Evolutionary conservation across 73 alveolate genomes (phyloP).

Genomic region (Paramecium bursaria): DNA sequence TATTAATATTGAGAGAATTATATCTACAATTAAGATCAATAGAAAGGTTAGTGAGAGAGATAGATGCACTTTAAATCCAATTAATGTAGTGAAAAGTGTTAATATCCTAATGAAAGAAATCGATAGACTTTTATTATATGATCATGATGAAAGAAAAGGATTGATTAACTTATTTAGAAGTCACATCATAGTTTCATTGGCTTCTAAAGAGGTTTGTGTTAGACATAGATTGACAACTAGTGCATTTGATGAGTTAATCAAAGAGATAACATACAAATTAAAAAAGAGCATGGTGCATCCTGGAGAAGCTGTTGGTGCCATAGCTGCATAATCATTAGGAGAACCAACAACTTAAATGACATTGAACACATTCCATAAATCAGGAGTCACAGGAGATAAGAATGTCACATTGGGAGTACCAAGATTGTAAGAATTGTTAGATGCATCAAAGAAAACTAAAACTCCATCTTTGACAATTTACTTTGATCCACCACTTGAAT

Average conservation of each 20-base stretch:
- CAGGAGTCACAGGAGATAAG: constrained; percentile 71
- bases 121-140: constrained; percentile 38
- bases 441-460: constrained; percentile 64
- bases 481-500: constrained; percentile 65
- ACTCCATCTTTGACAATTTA: constrained; percentile 63
- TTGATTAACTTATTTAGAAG: constrained; percentile 33
- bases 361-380: constrained; percentile 64
- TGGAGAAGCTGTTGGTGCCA: constrained; percentile 72
- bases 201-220: constrained; percentile 51
- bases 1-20: constrained; percentile 67
- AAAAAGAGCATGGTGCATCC: constrained; percentile 70
- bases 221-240: constrained; percentile 64
- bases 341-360: constrained; percentile 73
- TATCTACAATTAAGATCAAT: constrained; percentile 62
- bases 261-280: constrained; percentile 58
- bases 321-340: constrained; percentile 70
- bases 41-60: constrained; percentile 66
- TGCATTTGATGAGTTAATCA: constrained; percentile 56
- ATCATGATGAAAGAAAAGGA: constrained; percentile 31
- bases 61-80: constrained; percentile 61
- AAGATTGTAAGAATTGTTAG: constrained; percentile 68
- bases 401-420: constrained; percentile 72
- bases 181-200: constrained; percentile 59
- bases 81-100: constrained; percentile 30
- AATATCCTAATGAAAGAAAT: constrained; percentile 23